Percentiles rank a stretch among this genome's conserved stretches.
Evolutionary conservation across 192 early-diverging fungal genomes (phyloP).

Genomic region (Podochytrium sp.): DNA sequence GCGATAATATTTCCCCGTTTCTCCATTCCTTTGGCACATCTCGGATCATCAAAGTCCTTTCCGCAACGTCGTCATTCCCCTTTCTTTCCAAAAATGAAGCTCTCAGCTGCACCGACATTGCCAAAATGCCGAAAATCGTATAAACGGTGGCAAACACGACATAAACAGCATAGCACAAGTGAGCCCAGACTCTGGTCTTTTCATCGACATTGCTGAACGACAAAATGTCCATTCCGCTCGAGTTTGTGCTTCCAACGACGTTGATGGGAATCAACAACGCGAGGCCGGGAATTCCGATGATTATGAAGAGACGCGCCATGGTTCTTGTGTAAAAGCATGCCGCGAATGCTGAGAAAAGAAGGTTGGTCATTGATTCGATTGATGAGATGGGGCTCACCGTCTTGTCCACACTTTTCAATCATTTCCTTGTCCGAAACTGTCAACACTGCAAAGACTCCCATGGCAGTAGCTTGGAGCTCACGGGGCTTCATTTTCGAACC

Average conservation of each 20-base stretch:
- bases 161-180: constrained; percentile 45
- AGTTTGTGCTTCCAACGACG: constrained; percentile 38
- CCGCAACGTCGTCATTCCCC: neutral
- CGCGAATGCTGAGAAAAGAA: constrained; percentile 64
- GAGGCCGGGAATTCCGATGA: constrained; percentile 58
- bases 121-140: constrained; percentile 62
- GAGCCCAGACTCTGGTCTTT: constrained; percentile 67
- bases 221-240: constrained; percentile 59
- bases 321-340: constrained; percentile 73
- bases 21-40: constrained; percentile 53
- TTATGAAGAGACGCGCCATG: constrained; percentile 66
- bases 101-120: constrained; percentile 62
- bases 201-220: constrained; percentile 74
- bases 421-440: constrained; percentile 11
- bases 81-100: constrained; percentile 51
- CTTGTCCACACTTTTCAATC: neutral
- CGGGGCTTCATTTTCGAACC: too few species aligned
- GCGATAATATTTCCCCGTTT: constrained; percentile 44
- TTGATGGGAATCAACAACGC: constrained; percentile 76
- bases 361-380: neutral
- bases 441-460: constrained; percentile 9
- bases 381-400: too few species aligned
- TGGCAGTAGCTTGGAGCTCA: too few species aligned
- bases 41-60: neutral
- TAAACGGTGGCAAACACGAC: constrained; percentile 41